These are phyloP conservation scores for Citrus hindsii DNA, from an alignment of 345 rosid species.

Conservation along the genomic window DNA sequence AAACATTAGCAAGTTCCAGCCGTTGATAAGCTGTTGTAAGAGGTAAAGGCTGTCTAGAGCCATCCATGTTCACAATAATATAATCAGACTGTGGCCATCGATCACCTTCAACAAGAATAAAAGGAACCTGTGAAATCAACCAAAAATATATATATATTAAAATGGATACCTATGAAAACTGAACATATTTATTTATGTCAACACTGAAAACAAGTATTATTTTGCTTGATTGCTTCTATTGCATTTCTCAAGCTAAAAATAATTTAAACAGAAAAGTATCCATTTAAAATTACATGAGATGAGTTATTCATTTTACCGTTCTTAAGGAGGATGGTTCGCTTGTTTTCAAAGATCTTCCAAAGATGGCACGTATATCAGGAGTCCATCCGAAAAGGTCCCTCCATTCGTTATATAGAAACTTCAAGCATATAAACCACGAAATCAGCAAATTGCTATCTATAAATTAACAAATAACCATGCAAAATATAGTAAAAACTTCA, in stretches of 20 bases:
- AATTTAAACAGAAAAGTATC: neutral
- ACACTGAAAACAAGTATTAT: no score
- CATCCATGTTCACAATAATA: constrained; percentile 73
- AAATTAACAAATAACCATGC: neutral
- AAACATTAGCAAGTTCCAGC: constrained; percentile 68
- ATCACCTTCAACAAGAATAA: constrained; percentile 60
- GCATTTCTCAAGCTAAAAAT: neutral
- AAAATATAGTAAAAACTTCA: neutral
- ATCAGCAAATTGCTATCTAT: neutral
- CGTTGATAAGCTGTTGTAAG: constrained; percentile 75
- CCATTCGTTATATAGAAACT: constrained; percentile 91
- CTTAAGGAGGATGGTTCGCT: constrained; percentile 54
- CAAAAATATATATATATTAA: neutral
- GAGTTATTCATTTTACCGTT: constrained; percentile 39
- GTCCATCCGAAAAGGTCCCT: constrained; percentile 73
- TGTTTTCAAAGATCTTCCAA: constrained; percentile 69
- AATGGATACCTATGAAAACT: neutral
- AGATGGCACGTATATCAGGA: constrained; percentile 54
- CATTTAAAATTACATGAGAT: neutral
- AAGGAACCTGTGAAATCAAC: constrained; percentile 68
- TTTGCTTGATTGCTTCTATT: neutral
- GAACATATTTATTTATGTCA: neutral
- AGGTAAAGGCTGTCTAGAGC: constrained; percentile 71
- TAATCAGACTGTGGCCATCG: constrained; percentile 40
- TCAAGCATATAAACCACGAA: constrained; percentile 7